Conservation (phyloP, 306 rosid species). For the Parietaria judaica region DNA sequence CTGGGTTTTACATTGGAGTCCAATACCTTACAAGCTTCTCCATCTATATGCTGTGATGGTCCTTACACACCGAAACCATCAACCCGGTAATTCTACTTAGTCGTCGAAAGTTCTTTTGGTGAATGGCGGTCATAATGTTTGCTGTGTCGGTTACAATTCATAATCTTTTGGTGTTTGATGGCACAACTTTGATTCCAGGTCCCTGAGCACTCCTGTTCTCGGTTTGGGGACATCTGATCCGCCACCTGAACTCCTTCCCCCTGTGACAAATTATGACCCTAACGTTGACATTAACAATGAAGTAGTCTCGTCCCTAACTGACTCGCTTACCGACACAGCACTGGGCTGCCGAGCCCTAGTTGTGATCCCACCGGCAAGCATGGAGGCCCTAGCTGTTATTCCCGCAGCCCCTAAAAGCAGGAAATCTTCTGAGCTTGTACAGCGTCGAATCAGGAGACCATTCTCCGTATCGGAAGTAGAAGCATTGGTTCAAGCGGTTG, state of each 20-base stretch:
- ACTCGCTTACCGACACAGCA: conserved; percentile 30
- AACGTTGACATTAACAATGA: conserved; percentile 42
- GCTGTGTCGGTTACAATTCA: background rate
- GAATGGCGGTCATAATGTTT: background rate
- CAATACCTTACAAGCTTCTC: conserved; percentile 34
- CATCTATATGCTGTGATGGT: conserved; percentile 32
- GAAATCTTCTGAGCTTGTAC: conserved; percentile 63
- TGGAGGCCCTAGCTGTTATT: conserved; percentile 51
- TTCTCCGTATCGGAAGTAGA: conserved; percentile 91
- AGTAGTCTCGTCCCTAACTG: conserved; percentile 38
- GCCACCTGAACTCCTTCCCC: conserved; percentile 32
- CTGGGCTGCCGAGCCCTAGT: conserved; percentile 56
- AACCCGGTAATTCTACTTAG: conserved; percentile 39
- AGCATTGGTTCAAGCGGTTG: conserved; percentile 85
- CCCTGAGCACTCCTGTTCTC: conserved; percentile 34
- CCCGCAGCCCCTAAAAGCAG: conserved; percentile 55
- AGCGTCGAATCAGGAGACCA: conserved; percentile 91
- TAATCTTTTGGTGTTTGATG: conserved; percentile 15
- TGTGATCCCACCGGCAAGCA: conserved; percentile 38
- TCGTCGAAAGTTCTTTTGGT: conserved; percentile 10
- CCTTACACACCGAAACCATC: conserved; percentile 33
- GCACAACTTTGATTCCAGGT: conserved; percentile 40
- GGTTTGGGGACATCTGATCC: conserved; percentile 38
- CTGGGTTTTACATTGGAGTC: conserved; percentile 79
- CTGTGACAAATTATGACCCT: conserved; percentile 25